Conservation (phyloP, 1,139 yeast genomes). For the Blastobotrys proliferans region DNA sequence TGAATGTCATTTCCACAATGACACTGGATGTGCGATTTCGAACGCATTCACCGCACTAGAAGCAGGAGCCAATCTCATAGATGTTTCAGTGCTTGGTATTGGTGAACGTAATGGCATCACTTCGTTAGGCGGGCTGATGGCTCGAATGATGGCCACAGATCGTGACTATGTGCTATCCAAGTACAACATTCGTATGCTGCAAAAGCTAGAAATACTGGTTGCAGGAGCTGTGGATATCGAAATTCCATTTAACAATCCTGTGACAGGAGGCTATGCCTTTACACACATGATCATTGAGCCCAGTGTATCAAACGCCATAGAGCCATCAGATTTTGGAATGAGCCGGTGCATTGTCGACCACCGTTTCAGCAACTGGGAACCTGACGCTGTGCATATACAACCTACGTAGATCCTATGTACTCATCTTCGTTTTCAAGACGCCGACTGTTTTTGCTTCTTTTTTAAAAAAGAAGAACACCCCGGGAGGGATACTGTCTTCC, state of each 20-base stretch:
- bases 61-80: slow-evolving; percentile 95
- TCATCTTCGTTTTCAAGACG: too few species aligned
- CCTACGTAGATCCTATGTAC: too few species aligned
- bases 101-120: slow-evolving; percentile 99
- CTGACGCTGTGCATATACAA: too few species aligned
- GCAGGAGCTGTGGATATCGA: slow-evolving; percentile 97
- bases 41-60: slow-evolving; percentile 97
- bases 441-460: too few species aligned
- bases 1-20: slow-evolving; percentile 98
- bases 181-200: slow-evolving; percentile 90
- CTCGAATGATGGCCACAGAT: slow-evolving; percentile 98
- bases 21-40: slow-evolving; percentile 98
- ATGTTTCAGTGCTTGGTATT: slow-evolving; percentile 92
- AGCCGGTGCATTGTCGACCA: slow-evolving; percentile 89
- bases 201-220: slow-evolving; percentile 92
- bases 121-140: slow-evolving; percentile 97
- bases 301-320: slow-evolving; percentile 91
- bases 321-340: slow-evolving; percentile 92
- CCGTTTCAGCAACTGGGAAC: too few species aligned
- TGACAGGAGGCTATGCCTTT: slow-evolving; percentile 98
- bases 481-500: too few species aligned
- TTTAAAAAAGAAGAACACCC: too few species aligned
- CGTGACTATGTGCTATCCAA: slow-evolving; percentile 93
- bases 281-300: slow-evolving; percentile 98
- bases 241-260: slow-evolving; percentile 97